Evolutionary conservation across 208 protist species (phyloP).

Genomic region (Leishmania gerbilli): DNA sequence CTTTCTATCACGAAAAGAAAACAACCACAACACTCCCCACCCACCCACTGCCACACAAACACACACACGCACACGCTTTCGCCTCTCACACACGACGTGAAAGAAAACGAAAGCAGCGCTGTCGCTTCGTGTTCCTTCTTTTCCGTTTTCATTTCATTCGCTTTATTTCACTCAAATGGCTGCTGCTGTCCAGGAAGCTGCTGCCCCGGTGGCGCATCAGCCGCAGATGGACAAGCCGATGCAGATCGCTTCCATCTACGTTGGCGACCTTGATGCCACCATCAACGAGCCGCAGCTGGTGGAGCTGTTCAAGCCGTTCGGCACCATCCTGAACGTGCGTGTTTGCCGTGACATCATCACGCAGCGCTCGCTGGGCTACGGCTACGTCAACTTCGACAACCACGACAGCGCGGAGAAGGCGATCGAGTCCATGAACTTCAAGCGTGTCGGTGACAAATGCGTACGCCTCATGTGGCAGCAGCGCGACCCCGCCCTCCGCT

Average conservation of each 20-base stretch:
- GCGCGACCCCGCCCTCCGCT: conserved; percentile 97
- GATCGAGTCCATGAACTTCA: conserved; percentile 99
- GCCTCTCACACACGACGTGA: neutral
- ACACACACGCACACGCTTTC: neutral
- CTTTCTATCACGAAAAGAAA: conserved; percentile 7
- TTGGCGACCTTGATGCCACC: conserved; percentile 97
- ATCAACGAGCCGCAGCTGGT: conserved; percentile 95
- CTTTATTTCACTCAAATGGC: neutral
- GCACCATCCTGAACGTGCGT: conserved; percentile 97
- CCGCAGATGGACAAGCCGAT: conserved; percentile 60
- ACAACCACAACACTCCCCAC: conserved; percentile 6
- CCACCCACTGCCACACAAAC: neutral
- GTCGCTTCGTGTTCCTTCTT: neutral
- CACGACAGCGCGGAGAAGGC: conserved; percentile 96
- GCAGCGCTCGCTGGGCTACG: conserved; percentile 98
- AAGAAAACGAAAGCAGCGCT: neutral
- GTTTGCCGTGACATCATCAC: conserved; percentile 98
- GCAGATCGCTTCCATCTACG: conserved; percentile 97
- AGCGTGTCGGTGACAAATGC: conserved; percentile 92
- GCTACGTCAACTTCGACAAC: conserved; percentile 99
- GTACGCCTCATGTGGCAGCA: conserved; percentile 99
- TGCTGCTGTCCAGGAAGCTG: conserved; percentile 29
- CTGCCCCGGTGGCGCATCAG: conserved; percentile 24
- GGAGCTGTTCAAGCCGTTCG: conserved; percentile 97
- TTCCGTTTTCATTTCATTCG: neutral